Conservation (phyloP, 306 rosid genomes). For the Cyamopsis tetragonoloba region DNA sequence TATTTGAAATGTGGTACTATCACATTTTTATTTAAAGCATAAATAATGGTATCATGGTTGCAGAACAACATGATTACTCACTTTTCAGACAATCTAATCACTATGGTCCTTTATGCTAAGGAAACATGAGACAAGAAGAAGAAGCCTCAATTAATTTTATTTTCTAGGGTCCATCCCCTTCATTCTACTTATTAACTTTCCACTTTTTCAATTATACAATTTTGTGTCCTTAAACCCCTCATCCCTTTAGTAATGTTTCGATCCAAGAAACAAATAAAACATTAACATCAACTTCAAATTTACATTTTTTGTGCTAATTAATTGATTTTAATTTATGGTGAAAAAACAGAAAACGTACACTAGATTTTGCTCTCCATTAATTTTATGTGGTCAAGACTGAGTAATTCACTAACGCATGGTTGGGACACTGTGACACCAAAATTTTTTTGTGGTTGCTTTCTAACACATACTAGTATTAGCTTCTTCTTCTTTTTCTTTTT, state of each 20-base stretch:
- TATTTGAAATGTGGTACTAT: too few relatives aligned
- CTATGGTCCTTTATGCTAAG: constrained; percentile 41
- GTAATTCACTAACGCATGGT: background rate
- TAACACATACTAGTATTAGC: background rate
- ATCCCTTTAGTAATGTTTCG: constrained; percentile 29
- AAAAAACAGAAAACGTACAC: too few relatives aligned
- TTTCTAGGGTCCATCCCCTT: constrained; percentile 18
- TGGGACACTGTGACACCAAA: background rate
- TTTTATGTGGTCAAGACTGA: background rate
- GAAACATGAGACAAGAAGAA: constrained; percentile 48
- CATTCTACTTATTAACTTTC: background rate
- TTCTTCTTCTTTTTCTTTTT: background rate
- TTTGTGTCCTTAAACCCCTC: constrained; percentile 34
- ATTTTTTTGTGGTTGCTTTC: background rate
- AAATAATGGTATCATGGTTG: too few relatives aligned
- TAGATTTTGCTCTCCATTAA: too few relatives aligned
- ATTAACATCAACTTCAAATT: background rate
- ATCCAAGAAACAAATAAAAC: constrained; percentile 28
- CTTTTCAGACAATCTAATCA: constrained; percentile 38
- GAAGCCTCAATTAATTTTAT: constrained; percentile 16
- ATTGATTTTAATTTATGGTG: too few relatives aligned
- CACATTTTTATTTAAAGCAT: too few relatives aligned
- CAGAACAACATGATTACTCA: constrained; percentile 30
- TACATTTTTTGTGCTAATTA: too few relatives aligned
- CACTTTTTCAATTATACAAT: background rate